Conservation (phyloP, 225 moss, liverwort and hornwort species). For the Polytrichum commune region DNA sequence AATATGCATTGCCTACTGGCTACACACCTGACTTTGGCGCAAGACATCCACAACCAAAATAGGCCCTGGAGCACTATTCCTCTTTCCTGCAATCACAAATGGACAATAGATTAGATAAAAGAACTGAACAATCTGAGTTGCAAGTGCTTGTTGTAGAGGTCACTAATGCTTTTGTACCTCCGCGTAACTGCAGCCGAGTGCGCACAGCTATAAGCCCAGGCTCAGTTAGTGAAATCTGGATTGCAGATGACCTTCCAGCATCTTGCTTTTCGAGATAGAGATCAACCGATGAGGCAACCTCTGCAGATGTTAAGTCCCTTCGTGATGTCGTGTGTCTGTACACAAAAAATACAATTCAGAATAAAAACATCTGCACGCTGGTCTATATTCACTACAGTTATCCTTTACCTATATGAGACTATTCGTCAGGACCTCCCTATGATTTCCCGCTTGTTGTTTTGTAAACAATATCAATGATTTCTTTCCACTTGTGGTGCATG, state of each 20-base stretch:
- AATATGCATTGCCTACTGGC: too few relatives aligned
- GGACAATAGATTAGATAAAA: background rate
- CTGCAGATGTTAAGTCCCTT: slow-evolving; percentile 78
- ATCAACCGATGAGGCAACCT: slow-evolving; percentile 71
- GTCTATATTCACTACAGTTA: too few relatives aligned
- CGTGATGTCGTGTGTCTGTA: slow-evolving; percentile 86
- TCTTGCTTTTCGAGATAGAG: slow-evolving; percentile 67
- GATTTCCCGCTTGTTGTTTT: too few relatives aligned
- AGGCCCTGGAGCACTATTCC: slow-evolving; percentile 64
- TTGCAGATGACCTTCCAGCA: slow-evolving; percentile 54
- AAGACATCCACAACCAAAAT: slow-evolving; percentile 88
- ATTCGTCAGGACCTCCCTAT: too few relatives aligned
- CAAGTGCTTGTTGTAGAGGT: too few relatives aligned
- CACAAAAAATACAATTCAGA: slow-evolving; percentile 16
- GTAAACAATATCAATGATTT: too few relatives aligned
- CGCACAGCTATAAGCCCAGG: slow-evolving; percentile 69
- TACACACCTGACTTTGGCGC: slow-evolving; percentile 66
- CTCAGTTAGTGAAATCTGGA: slow-evolving; percentile 69
- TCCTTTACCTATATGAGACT: too few relatives aligned
- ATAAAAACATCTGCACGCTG: background rate
- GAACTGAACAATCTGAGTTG: background rate
- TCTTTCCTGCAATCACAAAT: slow-evolving; percentile 47
- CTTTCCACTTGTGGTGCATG: too few relatives aligned
- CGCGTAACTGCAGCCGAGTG: slow-evolving; percentile 59
- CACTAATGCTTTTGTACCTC: slow-evolving; percentile 37